phyloP scores from a whole-genome alignment of 2,329 filamentous ascomycete species.

The Penicillium sumatraense region DNA sequence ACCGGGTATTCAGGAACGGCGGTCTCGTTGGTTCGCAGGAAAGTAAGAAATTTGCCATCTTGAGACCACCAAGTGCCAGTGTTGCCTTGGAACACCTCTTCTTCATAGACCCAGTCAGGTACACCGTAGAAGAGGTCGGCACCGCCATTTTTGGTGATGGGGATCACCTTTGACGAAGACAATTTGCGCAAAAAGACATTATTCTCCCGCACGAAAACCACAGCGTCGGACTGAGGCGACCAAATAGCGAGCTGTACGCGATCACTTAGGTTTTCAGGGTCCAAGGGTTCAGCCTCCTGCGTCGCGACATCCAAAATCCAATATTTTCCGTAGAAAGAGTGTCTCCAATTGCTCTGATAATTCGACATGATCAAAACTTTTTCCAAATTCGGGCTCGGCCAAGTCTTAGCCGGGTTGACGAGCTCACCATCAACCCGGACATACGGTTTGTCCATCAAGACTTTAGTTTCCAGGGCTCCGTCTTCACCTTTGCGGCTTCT shows the following conservation, averaged over 20 bases:
- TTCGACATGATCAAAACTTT: conserved; percentile 84
- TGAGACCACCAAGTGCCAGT: conserved; percentile 95
- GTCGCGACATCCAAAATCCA: conserved; percentile 90
- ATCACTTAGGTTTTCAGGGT: conserved; percentile 67
- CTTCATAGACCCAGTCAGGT: conserved; percentile 96
- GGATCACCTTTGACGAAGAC: conserved; percentile 62
- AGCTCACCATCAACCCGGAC: conserved; percentile 65
- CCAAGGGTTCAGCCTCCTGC: conserved; percentile 76
- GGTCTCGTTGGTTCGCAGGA: conserved; percentile 91
- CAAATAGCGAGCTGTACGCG: conserved; percentile 83
- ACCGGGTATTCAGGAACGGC: conserved; percentile 89
- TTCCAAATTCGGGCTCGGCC: conserved; percentile 81
- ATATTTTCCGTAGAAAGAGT: conserved; percentile 84
- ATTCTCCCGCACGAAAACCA: conserved; percentile 90
- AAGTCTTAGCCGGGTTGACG: conserved; percentile 64
- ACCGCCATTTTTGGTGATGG: conserved; percentile 86
- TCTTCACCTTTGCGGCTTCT: conserved; percentile 57
- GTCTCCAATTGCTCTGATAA: conserved; percentile 77
- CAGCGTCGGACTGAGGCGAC: conserved; percentile 83
- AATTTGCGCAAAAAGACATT: conserved; percentile 82
- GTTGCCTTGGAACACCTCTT: conserved; percentile 78
- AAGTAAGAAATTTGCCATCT: conserved; percentile 87
- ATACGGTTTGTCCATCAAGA: conserved; percentile 71
- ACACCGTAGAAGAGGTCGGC: conserved; percentile 91
- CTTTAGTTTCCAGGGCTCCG: conserved; percentile 60